These are phyloP conservation scores for Coix lacrymajobi DNA, from an alignment of 176 grass and related monocot genomes.

Conservation along the genomic window DNA sequence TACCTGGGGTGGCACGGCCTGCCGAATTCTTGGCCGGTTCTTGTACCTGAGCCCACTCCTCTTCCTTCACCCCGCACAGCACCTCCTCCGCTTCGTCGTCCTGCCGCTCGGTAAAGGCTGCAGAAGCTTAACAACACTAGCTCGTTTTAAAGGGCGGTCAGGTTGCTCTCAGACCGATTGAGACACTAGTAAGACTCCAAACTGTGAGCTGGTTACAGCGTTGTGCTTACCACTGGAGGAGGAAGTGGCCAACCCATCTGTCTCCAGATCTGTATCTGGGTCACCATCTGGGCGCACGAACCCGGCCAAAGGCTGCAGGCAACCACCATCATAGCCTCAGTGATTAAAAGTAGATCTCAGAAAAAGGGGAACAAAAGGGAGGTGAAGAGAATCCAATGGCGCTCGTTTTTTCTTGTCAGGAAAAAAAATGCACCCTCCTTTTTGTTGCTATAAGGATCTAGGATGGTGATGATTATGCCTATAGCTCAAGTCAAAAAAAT, in stretches of 20 bases:
- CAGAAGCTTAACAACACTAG: constrained; percentile 29
- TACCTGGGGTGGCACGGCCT: constrained; percentile 27
- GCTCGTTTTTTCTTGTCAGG: constrained; percentile 30
- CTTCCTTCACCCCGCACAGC: constrained; percentile 20
- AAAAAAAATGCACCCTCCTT: neutral
- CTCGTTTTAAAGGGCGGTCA: constrained; percentile 31
- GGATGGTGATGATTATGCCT: constrained; percentile 27
- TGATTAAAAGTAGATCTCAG: constrained; percentile 18
- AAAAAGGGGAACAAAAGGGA: neutral
- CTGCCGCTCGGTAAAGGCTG: constrained; percentile 38
- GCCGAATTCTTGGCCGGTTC: constrained; percentile 17
- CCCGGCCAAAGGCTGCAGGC: constrained; percentile 69
- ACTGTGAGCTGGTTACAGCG: constrained; percentile 40
- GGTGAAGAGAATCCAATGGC: constrained; percentile 30
- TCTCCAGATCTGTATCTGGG: constrained; percentile 63
- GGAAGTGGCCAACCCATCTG: constrained; percentile 45
- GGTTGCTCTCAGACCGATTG: constrained; percentile 21
- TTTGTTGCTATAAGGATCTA: constrained; percentile 4
- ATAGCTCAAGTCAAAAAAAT: constrained; percentile 1
- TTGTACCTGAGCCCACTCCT: constrained; percentile 28
- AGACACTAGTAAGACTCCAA: constrained; percentile 50
- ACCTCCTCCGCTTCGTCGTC: constrained; percentile 34
- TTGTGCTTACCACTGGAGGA: constrained; percentile 51
- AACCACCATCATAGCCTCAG: constrained; percentile 23
- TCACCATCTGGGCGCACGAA: constrained; percentile 56